A percentile compares a stretch with the other conserved stretches of the same genome.
Conservation (phyloP, 2,329 filamentous ascomycete species). For the Penicillium fuscoglaucum region DNA sequence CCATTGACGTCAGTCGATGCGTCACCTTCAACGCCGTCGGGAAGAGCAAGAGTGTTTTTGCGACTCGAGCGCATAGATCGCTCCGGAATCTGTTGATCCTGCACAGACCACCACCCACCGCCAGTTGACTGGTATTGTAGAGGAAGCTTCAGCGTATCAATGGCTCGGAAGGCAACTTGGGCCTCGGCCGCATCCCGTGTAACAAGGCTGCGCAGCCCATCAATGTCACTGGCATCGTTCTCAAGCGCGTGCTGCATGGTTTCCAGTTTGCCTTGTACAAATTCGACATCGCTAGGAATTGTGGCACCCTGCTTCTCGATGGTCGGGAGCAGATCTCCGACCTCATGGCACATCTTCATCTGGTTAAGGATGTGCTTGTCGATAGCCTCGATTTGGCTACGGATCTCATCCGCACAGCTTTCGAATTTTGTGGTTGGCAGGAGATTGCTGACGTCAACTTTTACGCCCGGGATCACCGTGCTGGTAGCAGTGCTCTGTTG, state of each 20-base stretch:
- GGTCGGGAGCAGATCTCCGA: slow-evolving; percentile 68
- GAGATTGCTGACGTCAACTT: slow-evolving; percentile 75
- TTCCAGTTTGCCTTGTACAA: slow-evolving; percentile 61
- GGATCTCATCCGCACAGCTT: slow-evolving; percentile 79
- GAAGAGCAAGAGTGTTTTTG: slow-evolving; percentile 49
- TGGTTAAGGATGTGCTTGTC: slow-evolving; percentile 80
- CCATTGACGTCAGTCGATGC: slow-evolving; percentile 48
- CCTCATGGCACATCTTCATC: slow-evolving; percentile 69
- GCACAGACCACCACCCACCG: slow-evolving; percentile 43
- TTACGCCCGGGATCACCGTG: slow-evolving; percentile 64
- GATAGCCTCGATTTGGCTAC: slow-evolving; percentile 72
- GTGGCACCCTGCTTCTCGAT: slow-evolving; percentile 65
- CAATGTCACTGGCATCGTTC: slow-evolving; percentile 62
- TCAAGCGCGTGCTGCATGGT: slow-evolving; percentile 64
- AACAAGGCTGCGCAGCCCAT: slow-evolving; percentile 56
- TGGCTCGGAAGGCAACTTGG: slow-evolving; percentile 69
- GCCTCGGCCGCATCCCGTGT: slow-evolving; percentile 69
- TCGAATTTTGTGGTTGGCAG: slow-evolving; percentile 88
- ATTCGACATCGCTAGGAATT: slow-evolving; percentile 65
- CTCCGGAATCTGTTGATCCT: slow-evolving; percentile 42
- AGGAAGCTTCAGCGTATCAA: slow-evolving; percentile 73
- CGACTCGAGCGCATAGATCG: slow-evolving; percentile 42
- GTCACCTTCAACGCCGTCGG: slow-evolving; percentile 47
- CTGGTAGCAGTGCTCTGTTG: slow-evolving; percentile 35
- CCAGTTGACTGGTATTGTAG: slow-evolving; percentile 58